Conservation (phyloP, 1,284 basidiomycete genomes). For the Heliocybe sulcata region DNA sequence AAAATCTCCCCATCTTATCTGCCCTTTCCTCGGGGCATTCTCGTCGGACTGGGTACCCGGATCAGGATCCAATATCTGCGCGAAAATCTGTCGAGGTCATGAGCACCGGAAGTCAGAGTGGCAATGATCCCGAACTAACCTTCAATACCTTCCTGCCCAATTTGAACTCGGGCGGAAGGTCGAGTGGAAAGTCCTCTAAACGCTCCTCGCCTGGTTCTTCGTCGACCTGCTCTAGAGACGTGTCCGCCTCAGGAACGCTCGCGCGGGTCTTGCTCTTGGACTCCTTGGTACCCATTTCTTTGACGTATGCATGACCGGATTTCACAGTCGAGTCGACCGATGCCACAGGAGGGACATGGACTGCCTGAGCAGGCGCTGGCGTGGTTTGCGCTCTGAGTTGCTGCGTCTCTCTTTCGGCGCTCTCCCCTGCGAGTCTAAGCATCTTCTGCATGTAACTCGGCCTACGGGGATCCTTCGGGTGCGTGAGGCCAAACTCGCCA, state of each 20-base stretch:
- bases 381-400: background rate
- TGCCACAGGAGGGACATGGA: background rate
- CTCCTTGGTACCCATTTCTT: slow-evolving; percentile 3
- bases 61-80: slow-evolving; percentile 2
- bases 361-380: background rate
- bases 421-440: background rate
- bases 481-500: background rate
- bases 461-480: background rate
- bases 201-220: background rate
- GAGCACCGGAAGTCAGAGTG: background rate
- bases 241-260: background rate
- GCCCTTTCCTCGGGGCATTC: slow-evolving; percentile 7
- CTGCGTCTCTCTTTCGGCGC: background rate
- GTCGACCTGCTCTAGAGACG: background rate
- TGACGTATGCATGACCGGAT: slow-evolving; percentile 10
- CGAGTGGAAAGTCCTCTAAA: background rate
- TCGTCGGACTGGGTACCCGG: background rate
- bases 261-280: slow-evolving; percentile 7
- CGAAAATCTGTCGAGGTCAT: slow-evolving; percentile 2
- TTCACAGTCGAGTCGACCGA: background rate
- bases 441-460: background rate
- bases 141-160: slow-evolving; percentile 8
- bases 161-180: slow-evolving; percentile 8
- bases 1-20: slow-evolving; percentile 11
- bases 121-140: background rate